Evolutionary conservation across 495 filamentous ascomycete species (phyloP).

Genomic region (Tuber melanosporum): DNA sequence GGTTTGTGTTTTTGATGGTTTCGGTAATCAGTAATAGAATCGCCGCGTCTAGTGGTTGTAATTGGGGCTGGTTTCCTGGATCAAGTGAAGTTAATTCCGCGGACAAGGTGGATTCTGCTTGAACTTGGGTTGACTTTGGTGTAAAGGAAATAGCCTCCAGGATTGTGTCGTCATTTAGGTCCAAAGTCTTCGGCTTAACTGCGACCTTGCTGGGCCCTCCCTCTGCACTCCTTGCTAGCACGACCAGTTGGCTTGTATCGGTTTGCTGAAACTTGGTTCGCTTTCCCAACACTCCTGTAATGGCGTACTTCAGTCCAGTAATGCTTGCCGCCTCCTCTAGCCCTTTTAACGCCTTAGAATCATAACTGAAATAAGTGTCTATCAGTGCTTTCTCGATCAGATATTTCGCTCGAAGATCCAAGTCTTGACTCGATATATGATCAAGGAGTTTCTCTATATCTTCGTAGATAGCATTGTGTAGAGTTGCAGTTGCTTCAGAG

Average conservation of each 20-base stretch:
- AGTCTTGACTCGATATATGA: neutral
- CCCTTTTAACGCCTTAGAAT: slow-evolving; percentile 65
- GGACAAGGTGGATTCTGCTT: slow-evolving; percentile 49
- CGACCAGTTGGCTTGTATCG: slow-evolving; percentile 83
- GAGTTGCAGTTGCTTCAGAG: slow-evolving; percentile 62
- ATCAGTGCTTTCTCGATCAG: slow-evolving; percentile 75
- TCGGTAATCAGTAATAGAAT: slow-evolving; percentile 79
- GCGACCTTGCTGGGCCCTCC: neutral
- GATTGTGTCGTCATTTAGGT: slow-evolving; percentile 87
- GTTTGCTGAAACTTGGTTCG: slow-evolving; percentile 87
- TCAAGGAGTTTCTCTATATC: slow-evolving; percentile 42
- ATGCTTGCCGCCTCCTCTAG: slow-evolving; percentile 57
- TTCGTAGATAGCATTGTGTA: slow-evolving; percentile 49
- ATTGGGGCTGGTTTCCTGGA: slow-evolving; percentile 71
- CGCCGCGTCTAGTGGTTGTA: slow-evolving; percentile 71
- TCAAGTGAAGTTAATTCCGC: slow-evolving; percentile 57
- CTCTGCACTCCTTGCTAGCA: slow-evolving; percentile 69
- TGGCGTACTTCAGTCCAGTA: slow-evolving; percentile 68
- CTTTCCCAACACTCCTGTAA: slow-evolving; percentile 84
- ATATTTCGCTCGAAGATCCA: slow-evolving; percentile 52
- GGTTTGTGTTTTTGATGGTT: slow-evolving; percentile 79
- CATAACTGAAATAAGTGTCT: slow-evolving; percentile 76
- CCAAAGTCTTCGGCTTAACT: slow-evolving; percentile 56
- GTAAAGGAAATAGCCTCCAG: slow-evolving; percentile 78
- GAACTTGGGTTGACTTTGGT: slow-evolving; percentile 44